Evolutionary conservation across 202 grass and related monocot species (phyloP).

Genomic region (Alloteropsis angusta): DNA sequence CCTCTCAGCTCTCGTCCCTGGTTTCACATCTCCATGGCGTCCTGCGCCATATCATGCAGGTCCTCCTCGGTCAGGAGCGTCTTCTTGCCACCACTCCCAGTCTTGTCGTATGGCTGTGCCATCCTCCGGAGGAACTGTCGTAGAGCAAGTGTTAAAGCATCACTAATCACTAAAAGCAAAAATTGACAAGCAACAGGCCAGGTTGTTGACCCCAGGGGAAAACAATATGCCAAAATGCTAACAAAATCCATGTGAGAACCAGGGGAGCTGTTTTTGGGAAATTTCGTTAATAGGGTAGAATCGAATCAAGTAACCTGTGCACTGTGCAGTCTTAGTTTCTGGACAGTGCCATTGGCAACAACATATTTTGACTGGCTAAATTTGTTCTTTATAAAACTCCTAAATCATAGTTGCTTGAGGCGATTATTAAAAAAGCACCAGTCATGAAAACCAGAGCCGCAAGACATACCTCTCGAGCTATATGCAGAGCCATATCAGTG

Average conservation of each 20-base stretch:
- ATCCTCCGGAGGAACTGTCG: constrained; percentile 81
- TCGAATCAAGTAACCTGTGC: not conserved
- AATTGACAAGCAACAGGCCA: not conserved
- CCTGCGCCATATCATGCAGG: constrained; percentile 52
- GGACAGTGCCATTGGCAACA: not conserved
- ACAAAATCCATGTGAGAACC: not conserved
- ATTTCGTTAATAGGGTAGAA: not conserved
- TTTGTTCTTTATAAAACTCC: not conserved
- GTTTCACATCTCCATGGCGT: constrained; percentile 52
- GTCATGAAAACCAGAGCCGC: not conserved
- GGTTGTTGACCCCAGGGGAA: too few relatives aligned
- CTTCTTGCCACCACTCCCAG: constrained; percentile 54
- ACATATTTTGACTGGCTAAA: not conserved
- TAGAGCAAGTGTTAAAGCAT: constrained; percentile 1
- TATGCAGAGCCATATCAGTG: constrained; percentile 95
- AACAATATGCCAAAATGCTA: not conserved
- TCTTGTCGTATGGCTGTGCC: constrained; percentile 89
- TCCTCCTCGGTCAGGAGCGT: constrained; percentile 82
- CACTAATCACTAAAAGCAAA: not conserved
- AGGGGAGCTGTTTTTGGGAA: not conserved
- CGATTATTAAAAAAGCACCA: not conserved
- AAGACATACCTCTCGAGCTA: constrained; percentile 75
- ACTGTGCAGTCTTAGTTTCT: too few relatives aligned
- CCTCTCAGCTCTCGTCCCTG: not conserved
- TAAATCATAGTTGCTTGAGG: not conserved